phyloP scores from a whole-genome alignment of 108 stramenopile genomes.

The Cyclotella kingstonii region DNA sequence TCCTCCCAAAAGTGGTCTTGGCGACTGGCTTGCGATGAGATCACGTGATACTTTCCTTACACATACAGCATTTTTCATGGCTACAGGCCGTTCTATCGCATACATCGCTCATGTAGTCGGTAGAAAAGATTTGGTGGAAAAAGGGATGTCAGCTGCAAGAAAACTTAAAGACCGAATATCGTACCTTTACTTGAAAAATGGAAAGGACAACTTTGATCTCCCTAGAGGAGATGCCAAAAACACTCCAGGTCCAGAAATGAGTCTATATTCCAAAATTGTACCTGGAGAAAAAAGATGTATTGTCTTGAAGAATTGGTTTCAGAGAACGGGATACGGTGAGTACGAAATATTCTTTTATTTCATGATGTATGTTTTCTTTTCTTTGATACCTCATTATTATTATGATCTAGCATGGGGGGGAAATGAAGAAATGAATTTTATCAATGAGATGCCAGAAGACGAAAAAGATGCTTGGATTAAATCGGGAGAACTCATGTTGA shows the following conservation, averaged over 20 bases:
- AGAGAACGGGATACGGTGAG: conserved; percentile 11
- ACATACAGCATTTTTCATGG: conserved; percentile 41
- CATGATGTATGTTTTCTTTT: background rate
- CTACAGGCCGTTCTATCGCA: conserved; percentile 31
- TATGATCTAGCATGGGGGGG: conserved; percentile 1
- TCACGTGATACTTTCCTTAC: conserved; percentile 27
- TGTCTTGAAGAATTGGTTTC: conserved; percentile 41
- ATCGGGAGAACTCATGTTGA: conserved; percentile 18
- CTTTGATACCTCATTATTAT: background rate
- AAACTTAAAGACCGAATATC: conserved; percentile 17
- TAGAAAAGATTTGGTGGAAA: background rate
- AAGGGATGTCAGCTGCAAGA: conserved; percentile 9
- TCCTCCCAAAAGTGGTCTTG: conserved; percentile 33
- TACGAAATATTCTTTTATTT: background rate
- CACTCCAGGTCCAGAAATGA: conserved; percentile 44
- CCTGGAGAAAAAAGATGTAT: conserved; percentile 36
- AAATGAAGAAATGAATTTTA: conserved; percentile 25
- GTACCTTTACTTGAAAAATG: conserved; percentile 26
- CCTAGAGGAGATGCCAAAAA: conserved; percentile 2
- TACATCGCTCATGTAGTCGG: conserved; percentile 29
- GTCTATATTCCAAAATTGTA: conserved; percentile 29
- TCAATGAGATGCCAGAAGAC: conserved; percentile 14
- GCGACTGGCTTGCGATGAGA: conserved; percentile 50
- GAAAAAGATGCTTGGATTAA: conserved; percentile 10
- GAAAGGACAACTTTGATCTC: conserved; percentile 31